These are phyloP conservation scores for Aspergillus novoparasiticus DNA, from an alignment of 2,329 filamentous ascomycete species.

Conservation along the genomic window DNA sequence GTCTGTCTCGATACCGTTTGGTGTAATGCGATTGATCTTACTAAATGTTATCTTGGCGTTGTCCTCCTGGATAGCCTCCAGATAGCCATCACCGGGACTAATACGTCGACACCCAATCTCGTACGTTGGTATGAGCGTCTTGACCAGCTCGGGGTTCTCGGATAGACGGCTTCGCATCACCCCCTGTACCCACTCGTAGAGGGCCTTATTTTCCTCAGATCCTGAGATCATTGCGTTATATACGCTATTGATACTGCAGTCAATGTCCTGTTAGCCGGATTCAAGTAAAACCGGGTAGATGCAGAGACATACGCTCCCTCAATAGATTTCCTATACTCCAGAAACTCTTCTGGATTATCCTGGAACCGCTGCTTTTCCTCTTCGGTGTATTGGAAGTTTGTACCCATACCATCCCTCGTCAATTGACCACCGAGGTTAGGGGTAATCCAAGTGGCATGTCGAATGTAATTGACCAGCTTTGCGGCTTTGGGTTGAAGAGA, in stretches of 20 bases:
- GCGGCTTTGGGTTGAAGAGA: constrained; percentile 18
- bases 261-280: constrained; percentile 1
- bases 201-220: constrained; percentile 11
- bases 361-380: constrained; percentile 27
- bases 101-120: constrained; percentile 31
- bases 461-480: constrained; percentile 32
- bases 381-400: constrained; percentile 26
- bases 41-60: constrained; percentile 27
- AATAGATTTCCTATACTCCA: constrained; percentile 24
- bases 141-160: constrained; percentile 19
- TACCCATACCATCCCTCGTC: constrained; percentile 23
- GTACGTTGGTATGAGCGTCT: constrained; percentile 28
- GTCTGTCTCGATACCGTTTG: constrained; percentile 22
- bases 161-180: constrained; percentile 25
- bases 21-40: constrained; percentile 26
- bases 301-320: constrained; percentile 21
- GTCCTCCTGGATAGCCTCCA: constrained; percentile 26
- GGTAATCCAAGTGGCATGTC: constrained; percentile 32
- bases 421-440: constrained; percentile 23
- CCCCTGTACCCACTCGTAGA: constrained; percentile 1
- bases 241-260: constrained; percentile 14
- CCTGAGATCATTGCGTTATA: constrained; percentile 19
- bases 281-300: neutral
- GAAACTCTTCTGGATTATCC: constrained; percentile 18
- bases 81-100: constrained; percentile 32